These are phyloP conservation scores for Yarrowia alimentaria DNA, from an alignment of 805 yeast species.

Conservation along the genomic window DNA sequence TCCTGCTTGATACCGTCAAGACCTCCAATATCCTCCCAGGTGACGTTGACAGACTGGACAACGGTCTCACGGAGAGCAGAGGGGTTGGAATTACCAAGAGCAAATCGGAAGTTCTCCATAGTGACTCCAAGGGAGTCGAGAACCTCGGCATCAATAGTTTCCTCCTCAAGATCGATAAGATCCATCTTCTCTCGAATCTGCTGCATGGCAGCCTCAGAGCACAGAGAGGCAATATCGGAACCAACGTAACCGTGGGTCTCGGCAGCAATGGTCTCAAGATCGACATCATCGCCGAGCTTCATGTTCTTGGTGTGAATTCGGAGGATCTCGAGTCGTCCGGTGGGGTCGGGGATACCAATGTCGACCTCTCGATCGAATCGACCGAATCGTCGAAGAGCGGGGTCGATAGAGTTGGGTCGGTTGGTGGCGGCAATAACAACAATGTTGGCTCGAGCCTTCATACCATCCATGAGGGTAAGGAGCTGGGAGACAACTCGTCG, in stretches of 20 bases:
- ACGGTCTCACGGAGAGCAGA: slow-evolving; percentile 99
- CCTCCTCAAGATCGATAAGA: slow-evolving; percentile 91
- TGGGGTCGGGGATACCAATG: slow-evolving; percentile 86
- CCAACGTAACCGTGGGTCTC: slow-evolving; percentile 99
- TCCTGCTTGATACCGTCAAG: slow-evolving; percentile 93
- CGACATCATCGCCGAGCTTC: slow-evolving; percentile 94
- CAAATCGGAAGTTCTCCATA: slow-evolving; percentile 98
- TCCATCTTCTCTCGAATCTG: slow-evolving; percentile 99
- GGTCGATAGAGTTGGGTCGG: slow-evolving; percentile 82
- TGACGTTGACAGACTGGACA: slow-evolving; percentile 96
- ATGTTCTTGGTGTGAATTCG: slow-evolving; percentile 98
- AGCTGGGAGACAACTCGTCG: slow-evolving; percentile 98
- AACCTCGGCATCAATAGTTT: slow-evolving; percentile 95
- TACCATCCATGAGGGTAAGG: slow-evolving; percentile 98
- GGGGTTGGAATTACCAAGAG: slow-evolving; percentile 96
- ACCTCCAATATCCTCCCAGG: slow-evolving; percentile 99
- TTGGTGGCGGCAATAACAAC: slow-evolving; percentile 98
- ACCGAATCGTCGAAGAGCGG: slow-evolving; percentile 84
- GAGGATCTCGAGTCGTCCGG: slow-evolving; percentile 83
- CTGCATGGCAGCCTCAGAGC: slow-evolving; percentile 99
- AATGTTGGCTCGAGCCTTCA: slow-evolving; percentile 98
- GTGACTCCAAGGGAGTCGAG: slow-evolving; percentile 96
- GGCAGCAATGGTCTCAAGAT: slow-evolving; percentile 89
- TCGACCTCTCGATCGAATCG: slow-evolving; percentile 87
- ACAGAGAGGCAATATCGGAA: slow-evolving; percentile 95